Evolutionary conservation across 345 rosid species (phyloP), one percentile per base, ranked within the genome.

Genomic region (Balakata baccata): DNA sequence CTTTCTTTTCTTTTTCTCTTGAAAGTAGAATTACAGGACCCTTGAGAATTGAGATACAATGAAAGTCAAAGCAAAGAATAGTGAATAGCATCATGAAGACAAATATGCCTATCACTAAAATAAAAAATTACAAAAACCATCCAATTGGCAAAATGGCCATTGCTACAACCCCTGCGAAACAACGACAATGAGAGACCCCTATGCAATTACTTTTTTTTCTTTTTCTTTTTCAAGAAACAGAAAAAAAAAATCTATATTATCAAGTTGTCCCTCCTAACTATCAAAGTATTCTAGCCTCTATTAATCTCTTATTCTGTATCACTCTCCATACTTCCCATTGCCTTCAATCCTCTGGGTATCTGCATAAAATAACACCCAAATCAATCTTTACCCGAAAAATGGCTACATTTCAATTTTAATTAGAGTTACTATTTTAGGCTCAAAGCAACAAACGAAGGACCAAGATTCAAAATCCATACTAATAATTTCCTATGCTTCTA

Each of bases 291-390:
- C 82, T 65, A 18, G 47, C 65, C 13, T 29, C 37, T 13, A 38
- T 39, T 45, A 23, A 18, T 54, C 23, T 68, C 61, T 75, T 69
- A 83, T 77, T 87, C 92, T 46, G 92, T 85, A 71, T 87, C 90
- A 79, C 85, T 87, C 70, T 87, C 90, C 83, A 86, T 69, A 58
- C 86, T 86, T 56, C 91, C 93, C 89, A 86, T 89, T 66, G 89
- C 90, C 81, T 87, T 89, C 86, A 89, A 78, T 68, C 91, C 91
- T 81, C 89, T 84, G 45, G 93, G 89, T 81, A 86, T 87, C 93
- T 89, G 90, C 87, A 85, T 67, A 63, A 74, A 47, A 79, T 49
- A 75, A 52, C 56, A 25, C 51, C 18, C 11, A 66, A 61, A 75
- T 25, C 52, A 61, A 52, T 63, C 34, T 16, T 39, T 45, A 65